Evolutionary conservation across 176 grass and related monocot genomes (phyloP), one percentile per base, ranked within the genome.

Genomic region (Zoysia japonica): DNA sequence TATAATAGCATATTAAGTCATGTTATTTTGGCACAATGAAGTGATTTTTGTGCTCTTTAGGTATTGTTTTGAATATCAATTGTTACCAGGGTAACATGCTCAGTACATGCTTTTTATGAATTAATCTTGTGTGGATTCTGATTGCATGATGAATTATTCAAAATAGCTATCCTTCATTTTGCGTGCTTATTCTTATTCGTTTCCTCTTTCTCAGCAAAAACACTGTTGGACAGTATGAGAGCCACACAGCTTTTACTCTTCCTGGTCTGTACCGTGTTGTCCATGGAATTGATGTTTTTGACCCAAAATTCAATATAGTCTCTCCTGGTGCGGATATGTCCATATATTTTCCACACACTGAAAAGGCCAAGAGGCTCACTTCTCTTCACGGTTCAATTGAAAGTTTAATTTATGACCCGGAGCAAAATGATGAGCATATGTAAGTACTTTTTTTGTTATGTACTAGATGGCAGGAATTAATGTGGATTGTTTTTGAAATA

Each of bases 301-400:
- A 98, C 82, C 90, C 95, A 50, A 98, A 94, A 85, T 98, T 98
- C 87, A 98, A 94, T 79, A 98, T 97, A 74, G 95, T 84, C 36
- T 98, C 95, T 70, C 92, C 95, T 68, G 92, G 92, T 78, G 95
- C 92, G 43, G 95, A 98, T 78, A 86, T 94, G 92, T 83, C 88
- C 14, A 98, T 98, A 69, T 98, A 98, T 77, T 98, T 98, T 74
- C 86, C 95, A 36, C 52, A 92, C 76, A 88, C 92, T 3, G 92
- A 94, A 69, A 93, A 94, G 46, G 49, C 70, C 69, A 90, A 82
- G 83, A 80, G 95, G 6, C 95, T 98, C 62, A 94, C 92, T 71
- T 89, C 92, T 41, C 81, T 94, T 89, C 95, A 98, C 81, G 71
- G 81, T 75, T 94, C 92, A 67, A 87, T 98, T 8, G 92, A 98